phyloP scores from a whole-genome alignment of 192 early-diverging fungal genomes.

The Linnemannia exigua region DNA sequence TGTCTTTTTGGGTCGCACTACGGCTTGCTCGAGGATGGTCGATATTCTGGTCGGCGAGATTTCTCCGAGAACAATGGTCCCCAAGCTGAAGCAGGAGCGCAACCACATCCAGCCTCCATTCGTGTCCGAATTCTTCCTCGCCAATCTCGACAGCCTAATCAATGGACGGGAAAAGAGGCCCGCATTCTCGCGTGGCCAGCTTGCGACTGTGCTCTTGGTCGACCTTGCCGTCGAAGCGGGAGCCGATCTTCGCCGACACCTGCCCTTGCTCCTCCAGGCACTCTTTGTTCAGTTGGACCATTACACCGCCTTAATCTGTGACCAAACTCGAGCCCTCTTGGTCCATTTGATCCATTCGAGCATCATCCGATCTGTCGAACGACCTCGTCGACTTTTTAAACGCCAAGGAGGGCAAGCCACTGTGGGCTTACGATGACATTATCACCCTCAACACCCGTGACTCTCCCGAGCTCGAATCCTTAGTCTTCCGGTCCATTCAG shows the following conservation, averaged over 20 bases:
- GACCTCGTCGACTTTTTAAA: constrained; percentile 64
- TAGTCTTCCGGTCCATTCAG: constrained; percentile 61
- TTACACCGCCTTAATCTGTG: constrained; percentile 80
- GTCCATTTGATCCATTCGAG: constrained; percentile 84
- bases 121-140: constrained; percentile 68
- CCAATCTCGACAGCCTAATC: constrained; percentile 78
- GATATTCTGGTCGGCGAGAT: constrained; percentile 76
- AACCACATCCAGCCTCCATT: constrained; percentile 40
- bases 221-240: constrained; percentile 86
- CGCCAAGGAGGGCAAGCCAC: constrained; percentile 78
- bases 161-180: constrained; percentile 74
- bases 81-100: constrained; percentile 59
- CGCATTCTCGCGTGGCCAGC: constrained; percentile 79
- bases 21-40: constrained; percentile 69
- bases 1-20: constrained; percentile 78
- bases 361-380: constrained; percentile 65
- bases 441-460: constrained; percentile 64
- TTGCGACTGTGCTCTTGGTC: constrained; percentile 83
- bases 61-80: constrained; percentile 79
- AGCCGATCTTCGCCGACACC: constrained; percentile 68
- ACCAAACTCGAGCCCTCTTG: constrained; percentile 79
- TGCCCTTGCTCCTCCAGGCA: constrained; percentile 81
- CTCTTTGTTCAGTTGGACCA: constrained; percentile 90
- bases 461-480: constrained; percentile 63
- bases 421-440: constrained; percentile 89